These are phyloP conservation scores for Debaryomyces psychrophilus DNA, from an alignment of 1,139 yeast genomes.

Conservation along the genomic window DNA sequence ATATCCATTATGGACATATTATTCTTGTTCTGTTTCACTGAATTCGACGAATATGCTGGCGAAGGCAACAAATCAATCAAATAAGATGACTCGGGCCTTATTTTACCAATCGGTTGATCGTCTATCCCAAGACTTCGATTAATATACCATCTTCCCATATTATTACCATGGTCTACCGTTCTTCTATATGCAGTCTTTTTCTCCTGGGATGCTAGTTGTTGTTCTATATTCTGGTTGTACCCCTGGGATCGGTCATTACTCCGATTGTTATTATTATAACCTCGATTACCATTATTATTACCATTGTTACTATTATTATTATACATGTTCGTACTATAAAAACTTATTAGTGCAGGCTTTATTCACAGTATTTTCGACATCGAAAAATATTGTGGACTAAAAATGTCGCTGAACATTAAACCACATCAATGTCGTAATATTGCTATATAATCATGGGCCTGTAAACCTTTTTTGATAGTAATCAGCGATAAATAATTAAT, in stretches of 20 bases:
- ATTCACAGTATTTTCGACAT: conserved; percentile 1
- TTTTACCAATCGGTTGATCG: conserved; percentile 54
- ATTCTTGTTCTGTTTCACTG: conserved; percentile 31
- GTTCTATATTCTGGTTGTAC: conserved; percentile 44
- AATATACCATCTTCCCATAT: conserved; percentile 73
- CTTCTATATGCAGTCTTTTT: conserved; percentile 68
- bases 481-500: background rate
- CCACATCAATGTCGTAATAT: conserved; percentile 6
- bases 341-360: background rate
- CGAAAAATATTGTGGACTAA: conserved; percentile 7
- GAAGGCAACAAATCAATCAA: conserved; percentile 76
- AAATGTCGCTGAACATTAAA: conserved; percentile 5
- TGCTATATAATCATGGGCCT: background rate
- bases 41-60: conserved; percentile 51
- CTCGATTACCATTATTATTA: conserved; percentile 9
- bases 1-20: conserved; percentile 58
- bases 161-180: conserved; percentile 87
- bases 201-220: conserved; percentile 50
- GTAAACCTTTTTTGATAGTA: background rate
- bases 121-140: conserved; percentile 57
- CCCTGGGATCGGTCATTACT: conserved; percentile 21
- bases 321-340: conserved; percentile 1
- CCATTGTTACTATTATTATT: conserved; percentile 11
- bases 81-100: conserved; percentile 80
- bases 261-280: conserved; percentile 10